These are phyloP conservation scores for Calophaca sinica DNA, from an alignment of 306 rosid species.

Conservation along the genomic window DNA sequence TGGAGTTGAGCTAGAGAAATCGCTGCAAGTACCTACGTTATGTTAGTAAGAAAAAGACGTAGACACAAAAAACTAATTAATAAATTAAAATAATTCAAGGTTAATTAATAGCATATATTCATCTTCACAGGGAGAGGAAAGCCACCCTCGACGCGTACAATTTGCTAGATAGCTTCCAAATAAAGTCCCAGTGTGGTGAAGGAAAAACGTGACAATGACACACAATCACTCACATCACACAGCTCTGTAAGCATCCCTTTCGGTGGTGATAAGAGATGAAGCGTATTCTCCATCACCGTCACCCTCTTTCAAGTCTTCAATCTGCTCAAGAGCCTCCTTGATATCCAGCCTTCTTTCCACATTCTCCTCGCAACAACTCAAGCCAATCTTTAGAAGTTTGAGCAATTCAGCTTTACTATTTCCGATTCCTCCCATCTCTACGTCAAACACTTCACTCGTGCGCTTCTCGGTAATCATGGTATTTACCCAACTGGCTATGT, in stretches of 20 bases:
- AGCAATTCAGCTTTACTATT: slow-evolving; percentile 69
- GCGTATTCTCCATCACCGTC: slow-evolving; percentile 50
- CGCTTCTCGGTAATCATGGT: slow-evolving; percentile 74
- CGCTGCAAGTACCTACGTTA: not conserved
- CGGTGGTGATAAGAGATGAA: slow-evolving; percentile 42
- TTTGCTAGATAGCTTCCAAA: slow-evolving; percentile 16
- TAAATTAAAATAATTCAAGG: slow-evolving; percentile 23
- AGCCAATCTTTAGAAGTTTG: slow-evolving; percentile 82
- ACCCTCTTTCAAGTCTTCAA: slow-evolving; percentile 64
- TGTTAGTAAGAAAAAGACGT: slow-evolving; percentile 14
- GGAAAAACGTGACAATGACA: slow-evolving; percentile 1
- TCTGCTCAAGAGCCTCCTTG: slow-evolving; percentile 63
- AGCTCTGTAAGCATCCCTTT: slow-evolving; percentile 54
- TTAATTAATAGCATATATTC: slow-evolving; percentile 42
- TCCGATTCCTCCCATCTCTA: slow-evolving; percentile 66
- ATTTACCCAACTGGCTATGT: slow-evolving; percentile 86
- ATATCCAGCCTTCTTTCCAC: slow-evolving; percentile 79
- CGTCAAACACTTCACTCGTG: slow-evolving; percentile 70
- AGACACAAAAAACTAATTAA: slow-evolving; percentile 7
- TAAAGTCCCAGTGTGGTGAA: slow-evolving; percentile 1
- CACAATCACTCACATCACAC: slow-evolving; percentile 39
- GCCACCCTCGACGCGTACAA: no score
- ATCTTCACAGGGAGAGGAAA: not conserved
- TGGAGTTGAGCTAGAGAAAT: slow-evolving; percentile 22
- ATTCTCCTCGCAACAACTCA: slow-evolving; percentile 93